Conservation (phyloP, 2,329 filamentous ascomycete genomes). For the Orbilia oligospora region DNA sequence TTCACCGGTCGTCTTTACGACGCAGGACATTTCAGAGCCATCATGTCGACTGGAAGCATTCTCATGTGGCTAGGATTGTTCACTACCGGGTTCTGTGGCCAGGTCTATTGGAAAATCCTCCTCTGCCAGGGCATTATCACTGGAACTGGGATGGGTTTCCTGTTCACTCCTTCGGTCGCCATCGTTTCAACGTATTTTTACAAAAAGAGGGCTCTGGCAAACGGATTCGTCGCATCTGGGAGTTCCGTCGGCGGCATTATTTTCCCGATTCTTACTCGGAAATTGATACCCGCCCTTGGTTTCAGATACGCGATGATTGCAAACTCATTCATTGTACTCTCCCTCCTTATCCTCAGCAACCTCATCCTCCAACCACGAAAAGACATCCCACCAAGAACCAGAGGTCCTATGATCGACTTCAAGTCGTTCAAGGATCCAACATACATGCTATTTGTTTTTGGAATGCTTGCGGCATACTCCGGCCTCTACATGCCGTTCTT, state of each 20-base stretch:
- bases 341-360: conserved; percentile 69
- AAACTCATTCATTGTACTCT: conserved; percentile 69
- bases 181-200: conserved; percentile 75
- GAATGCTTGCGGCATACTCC: conserved; percentile 67
- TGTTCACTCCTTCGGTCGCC: conserved; percentile 72
- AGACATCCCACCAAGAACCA: conserved; percentile 62
- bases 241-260: conserved; percentile 76
- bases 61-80: conserved; percentile 70
- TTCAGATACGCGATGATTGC: conserved; percentile 78
- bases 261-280: conserved; percentile 74
- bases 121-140: conserved; percentile 72
- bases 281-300: conserved; percentile 74
- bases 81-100: conserved; percentile 69
- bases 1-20: conserved; percentile 71
- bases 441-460: conserved; percentile 69
- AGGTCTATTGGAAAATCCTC: conserved; percentile 67
- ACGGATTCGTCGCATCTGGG: conserved; percentile 74
- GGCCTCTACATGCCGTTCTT: conserved; percentile 71
- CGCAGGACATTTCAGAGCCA: conserved; percentile 69
- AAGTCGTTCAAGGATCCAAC: conserved; percentile 70
- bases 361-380: conserved; percentile 71
- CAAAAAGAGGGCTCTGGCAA: conserved; percentile 73
- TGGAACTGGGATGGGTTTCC: conserved; percentile 72
- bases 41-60: conserved; percentile 68
- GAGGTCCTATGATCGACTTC: conserved; percentile 71